Base-by-base conservation (phyloP, 2,329 filamentous ascomycete genomes). In the Talaromyces sp. region DNA sequence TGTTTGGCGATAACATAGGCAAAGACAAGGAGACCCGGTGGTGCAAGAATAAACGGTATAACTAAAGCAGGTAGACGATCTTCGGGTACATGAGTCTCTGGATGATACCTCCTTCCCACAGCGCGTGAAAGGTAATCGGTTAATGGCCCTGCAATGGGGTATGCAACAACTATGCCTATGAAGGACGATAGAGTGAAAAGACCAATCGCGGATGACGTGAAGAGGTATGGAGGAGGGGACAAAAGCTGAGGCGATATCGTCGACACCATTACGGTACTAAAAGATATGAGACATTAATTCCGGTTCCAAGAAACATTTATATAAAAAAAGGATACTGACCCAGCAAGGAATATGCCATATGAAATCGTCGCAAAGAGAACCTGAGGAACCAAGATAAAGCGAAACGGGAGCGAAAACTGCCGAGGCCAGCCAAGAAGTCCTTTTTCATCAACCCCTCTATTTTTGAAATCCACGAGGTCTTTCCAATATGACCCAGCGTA, bases 41-140 rank as follows among this genome's bases (percentile, higher is more conserved):
- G 70, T n/a, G 69, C 71, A 36, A 74, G 56, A n/a, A 75, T 51
- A 52, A 77, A 71, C 5, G 76, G 76, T 11, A 78, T 63, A 27
- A 75, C 68, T 1, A 79, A 69, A 2, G 74, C 70, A 2, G 77
- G 72, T 2, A 79, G 67, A 30, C 75, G 71, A 65, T 77, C 72
- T 59, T 78, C 74, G 22, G 77, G 76, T 56, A 76, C 71, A 63
- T 77, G 74, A 28, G 74, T 57, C 28, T 71, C 70, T 44, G 66
- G 65, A 59, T 75, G 73, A 30, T 59, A 53, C 44, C 72, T 69
- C 39, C 64, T 68, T n/a, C 71, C 68, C 56, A 76, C 65, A 61
- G 62, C 71, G 28, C 71, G 71, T 13, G 76, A 77, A 33, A 78
- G 65, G 9, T 65, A 59, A 65, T 79, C 77, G 0, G 77, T 79